These are phyloP conservation scores for Aspergillus alliaceus DNA, from an alignment of 2,329 filamentous ascomycete species.

Conservation along the genomic window DNA sequence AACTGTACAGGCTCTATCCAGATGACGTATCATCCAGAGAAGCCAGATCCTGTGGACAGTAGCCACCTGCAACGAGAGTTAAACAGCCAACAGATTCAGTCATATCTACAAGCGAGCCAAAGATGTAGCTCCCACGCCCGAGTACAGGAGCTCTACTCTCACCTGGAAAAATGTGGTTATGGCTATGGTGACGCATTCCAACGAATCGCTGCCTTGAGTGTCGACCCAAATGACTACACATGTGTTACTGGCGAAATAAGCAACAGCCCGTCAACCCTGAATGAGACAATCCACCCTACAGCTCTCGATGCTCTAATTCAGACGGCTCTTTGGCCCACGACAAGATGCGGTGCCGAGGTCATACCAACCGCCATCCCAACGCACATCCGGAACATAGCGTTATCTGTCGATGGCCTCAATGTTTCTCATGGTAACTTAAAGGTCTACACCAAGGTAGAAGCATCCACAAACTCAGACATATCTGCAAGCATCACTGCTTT, in stretches of 20 bases:
- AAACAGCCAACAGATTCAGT: neutral
- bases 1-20: conserved; percentile 8
- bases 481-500: neutral
- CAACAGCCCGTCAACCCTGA: neutral
- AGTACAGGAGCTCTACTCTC: neutral
- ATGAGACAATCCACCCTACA: conserved; percentile 13
- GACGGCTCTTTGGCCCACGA: conserved; percentile 1
- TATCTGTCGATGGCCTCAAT: neutral
- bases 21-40: neutral
- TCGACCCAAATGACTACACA: neutral
- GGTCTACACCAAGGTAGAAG: neutral
- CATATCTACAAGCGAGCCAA: neutral
- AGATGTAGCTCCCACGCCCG: neutral
- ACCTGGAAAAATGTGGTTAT: neutral
- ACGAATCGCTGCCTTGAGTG: neutral
- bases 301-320: conserved; percentile 12
- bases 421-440: neutral
- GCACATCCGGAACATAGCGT: neutral
- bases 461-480: neutral
- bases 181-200: neutral
- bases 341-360: neutral
- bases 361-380: neutral
- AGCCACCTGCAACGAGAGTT: neutral
- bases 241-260: neutral
- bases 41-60: neutral